phyloP scores from a whole-genome alignment of 345 rosid genomes.

The Eucalyptus albens region DNA sequence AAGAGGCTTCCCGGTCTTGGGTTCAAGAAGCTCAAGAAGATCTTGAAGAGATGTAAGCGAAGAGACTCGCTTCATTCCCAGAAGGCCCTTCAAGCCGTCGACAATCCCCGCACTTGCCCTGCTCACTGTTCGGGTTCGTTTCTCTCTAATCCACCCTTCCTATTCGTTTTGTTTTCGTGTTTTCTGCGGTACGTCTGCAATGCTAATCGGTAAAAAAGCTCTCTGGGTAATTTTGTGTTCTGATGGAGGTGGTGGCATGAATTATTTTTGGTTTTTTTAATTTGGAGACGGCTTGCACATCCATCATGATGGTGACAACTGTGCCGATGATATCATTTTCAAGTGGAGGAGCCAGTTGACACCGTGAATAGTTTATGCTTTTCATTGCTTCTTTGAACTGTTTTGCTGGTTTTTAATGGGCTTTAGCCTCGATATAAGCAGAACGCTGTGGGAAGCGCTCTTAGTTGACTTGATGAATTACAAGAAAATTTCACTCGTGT shows the following conservation, averaged over 20 bases:
- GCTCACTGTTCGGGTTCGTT: background rate
- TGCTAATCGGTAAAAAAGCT: background rate
- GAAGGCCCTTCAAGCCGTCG: conserved; percentile 6
- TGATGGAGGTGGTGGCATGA: background rate
- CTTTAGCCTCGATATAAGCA: background rate
- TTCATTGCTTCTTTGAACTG: background rate
- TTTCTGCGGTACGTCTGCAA: background rate
- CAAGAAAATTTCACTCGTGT: background rate
- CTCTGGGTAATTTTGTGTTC: background rate
- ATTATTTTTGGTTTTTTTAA: background rate
- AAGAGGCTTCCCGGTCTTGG: conserved; percentile 64
- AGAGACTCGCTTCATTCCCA: conserved; percentile 8
- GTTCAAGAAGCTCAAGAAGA: conserved; percentile 82
- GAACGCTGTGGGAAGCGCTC: background rate
- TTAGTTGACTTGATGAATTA: background rate
- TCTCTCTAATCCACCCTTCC: background rate
- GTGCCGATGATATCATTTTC: background rate
- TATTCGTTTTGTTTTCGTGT: background rate
- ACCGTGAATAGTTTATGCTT: background rate
- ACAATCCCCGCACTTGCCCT: background rate
- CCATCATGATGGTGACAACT: background rate
- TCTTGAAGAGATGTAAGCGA: conserved; percentile 54
- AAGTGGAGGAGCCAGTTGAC: background rate
- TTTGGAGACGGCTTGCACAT: background rate
- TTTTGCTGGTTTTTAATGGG: background rate